Conservation (phyloP, 2,329 filamentous ascomycete genomes). For the Penicillium sp. region DNA sequence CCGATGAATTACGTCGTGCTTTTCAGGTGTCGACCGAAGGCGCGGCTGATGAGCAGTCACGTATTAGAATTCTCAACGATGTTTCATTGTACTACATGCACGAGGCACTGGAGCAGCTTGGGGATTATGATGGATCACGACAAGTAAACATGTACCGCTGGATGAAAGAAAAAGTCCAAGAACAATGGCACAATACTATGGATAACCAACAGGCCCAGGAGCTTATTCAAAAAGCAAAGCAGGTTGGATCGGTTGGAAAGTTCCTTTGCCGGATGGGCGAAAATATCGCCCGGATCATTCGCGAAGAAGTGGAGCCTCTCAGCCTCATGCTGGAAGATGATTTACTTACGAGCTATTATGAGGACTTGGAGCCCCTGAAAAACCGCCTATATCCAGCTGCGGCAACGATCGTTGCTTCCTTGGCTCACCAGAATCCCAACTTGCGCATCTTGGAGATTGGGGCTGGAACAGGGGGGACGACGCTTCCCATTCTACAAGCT, state of each 20-base stretch:
- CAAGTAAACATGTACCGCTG: neutral
- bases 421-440: neutral
- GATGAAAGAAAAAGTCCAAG: neutral
- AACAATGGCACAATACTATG: neutral
- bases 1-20: neutral
- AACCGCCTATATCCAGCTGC: neutral
- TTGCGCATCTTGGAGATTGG: neutral
- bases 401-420: neutral
- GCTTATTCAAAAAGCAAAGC: neutral
- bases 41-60: neutral
- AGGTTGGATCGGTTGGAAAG: neutral
- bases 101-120: neutral
- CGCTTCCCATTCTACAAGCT: neutral
- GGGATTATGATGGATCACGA: neutral
- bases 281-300: neutral
- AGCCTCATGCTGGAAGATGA: neutral
- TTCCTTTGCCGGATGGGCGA: neutral
- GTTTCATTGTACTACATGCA: neutral
- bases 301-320: neutral
- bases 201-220: neutral
- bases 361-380: neutral
- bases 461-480: too few relatives aligned
- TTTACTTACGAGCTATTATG: neutral
- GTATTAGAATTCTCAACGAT: neutral
- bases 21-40: neutral